Evolutionary conservation across 73 alveolate genomes (phyloP), one percentile per base, ranked within the genome.

Genomic region (Tetrahymena malaccensis): DNA sequence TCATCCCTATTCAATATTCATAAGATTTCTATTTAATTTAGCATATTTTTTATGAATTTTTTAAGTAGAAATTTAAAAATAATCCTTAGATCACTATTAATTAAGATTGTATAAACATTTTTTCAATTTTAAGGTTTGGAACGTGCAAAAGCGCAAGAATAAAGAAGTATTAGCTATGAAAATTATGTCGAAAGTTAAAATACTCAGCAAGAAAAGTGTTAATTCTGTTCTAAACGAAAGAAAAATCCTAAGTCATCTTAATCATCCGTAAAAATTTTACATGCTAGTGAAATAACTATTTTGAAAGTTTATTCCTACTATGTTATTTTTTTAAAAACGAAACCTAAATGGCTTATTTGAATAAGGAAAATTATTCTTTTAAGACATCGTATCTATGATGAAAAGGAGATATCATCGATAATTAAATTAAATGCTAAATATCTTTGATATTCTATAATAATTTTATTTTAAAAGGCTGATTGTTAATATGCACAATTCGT

Each of bases 401-500:
- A 50, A 50, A 1, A 11, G 3, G 44, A 40, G 44, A 40, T 40
- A 10, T 15, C 6, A 50, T 11, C 27, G 4, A 13, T 7, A 44
- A 44, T 44, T 11, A 50, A 50, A 15, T 19, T 19, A 50, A 21
- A 19, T 70, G 2, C 25, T 8, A 70, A 70, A 31, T 27, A 70
- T 70, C 37, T 27, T 27, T 11, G 3, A 27, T 27, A 70, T 27
- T 25, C 43, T 7, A 27, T 33, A 85, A 27, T 34, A 44, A 89
- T 27, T 85, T 55, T 89, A 17, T 85, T 93, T 43, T 93, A 58
- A 94, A 93, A 93, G 96, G 40, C 94, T 98, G 85, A 96, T 98
- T 93, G 99, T 98, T 38, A 98, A 98, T 95, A 98, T 98, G 99
- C 97, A 98, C 83, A 98, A 97, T 93, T 99, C 99, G 43, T 98